Evolutionary conservation across 2,329 filamentous ascomycete species (phyloP), one percentile per base, ranked within the genome.

Genomic region (Bipolaris gigantea): DNA sequence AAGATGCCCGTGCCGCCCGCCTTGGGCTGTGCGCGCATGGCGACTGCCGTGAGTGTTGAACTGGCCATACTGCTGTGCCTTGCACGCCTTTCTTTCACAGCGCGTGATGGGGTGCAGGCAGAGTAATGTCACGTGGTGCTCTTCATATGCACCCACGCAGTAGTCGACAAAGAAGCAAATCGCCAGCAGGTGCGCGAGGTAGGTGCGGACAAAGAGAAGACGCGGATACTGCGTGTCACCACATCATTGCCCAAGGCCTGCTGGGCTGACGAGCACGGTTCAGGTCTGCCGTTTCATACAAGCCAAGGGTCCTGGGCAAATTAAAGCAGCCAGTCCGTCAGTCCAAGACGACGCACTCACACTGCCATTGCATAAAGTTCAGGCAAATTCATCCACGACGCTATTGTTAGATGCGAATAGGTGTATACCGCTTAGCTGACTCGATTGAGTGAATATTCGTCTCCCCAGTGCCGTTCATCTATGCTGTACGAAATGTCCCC

Each of bases 261-360:
- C 13, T 25, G 21, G 27, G 27, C 27, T 23, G 11, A 30, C 34
- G 19, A 40, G 38, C 46, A 32, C 19, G 18, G 23, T 53, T 48
- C 49, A 33, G 18, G 18, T 21, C 48, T 40, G 32, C n/a, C 19
- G 56, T 62, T 58, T 62, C 53, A 25, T 44, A 47, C 10, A 50
- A 18, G 18, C 48, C 33, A 32, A 23, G 25, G n/a, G 45, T 7
- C n/a, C 11, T 50, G 43, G 27, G 33, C 16, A 48, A 53, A 47
- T 5, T 18, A 32, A 32, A 47, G 42, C 34, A 53, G 33, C 51
- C 55, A 48, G 50, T 23, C 53, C 50, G 45, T 33, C 25, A 35
- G n/a, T 44, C 21, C 25, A 32, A 18, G 16, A 30, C 18, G 16
- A 27, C 4, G 15, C 19, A 27, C 40, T 18, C 35, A 13, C 27